Evolutionary conservation across 352 stramenopile genomes (phyloP).

Genomic region (Ochromonadaceae sp.): DNA sequence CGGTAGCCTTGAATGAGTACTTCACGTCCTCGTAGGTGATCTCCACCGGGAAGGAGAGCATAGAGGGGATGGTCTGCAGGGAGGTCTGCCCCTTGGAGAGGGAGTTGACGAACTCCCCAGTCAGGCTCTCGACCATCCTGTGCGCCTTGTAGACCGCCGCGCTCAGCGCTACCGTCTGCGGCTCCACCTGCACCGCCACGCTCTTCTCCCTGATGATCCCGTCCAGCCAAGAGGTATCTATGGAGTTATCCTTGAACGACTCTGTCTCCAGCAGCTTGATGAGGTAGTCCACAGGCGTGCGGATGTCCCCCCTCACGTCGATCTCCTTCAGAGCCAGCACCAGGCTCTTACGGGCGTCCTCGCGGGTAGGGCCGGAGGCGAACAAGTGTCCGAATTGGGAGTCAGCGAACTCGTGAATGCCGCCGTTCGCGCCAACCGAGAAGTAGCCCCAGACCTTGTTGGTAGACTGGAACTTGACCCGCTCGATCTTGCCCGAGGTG

Average conservation of each 20-base stretch:
- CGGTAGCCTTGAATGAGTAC: slow-evolving; percentile 87
- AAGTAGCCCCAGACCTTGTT: slow-evolving; percentile 99
- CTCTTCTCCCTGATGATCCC: slow-evolving; percentile 84
- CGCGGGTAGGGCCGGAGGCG: slow-evolving; percentile 84
- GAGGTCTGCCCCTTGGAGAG: slow-evolving; percentile 43
- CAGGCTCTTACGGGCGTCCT: slow-evolving; percentile 93
- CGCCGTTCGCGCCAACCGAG: slow-evolving; percentile 91
- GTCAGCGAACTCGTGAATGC: slow-evolving; percentile 99
- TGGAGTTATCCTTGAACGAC: slow-evolving; percentile 96
- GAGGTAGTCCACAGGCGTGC: slow-evolving; percentile 98
- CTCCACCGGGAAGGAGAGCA: slow-evolving; percentile 45
- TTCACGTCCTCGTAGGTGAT: slow-evolving; percentile 97
- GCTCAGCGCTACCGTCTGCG: background rate
- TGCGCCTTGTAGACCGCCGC: background rate
- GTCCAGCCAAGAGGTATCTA: slow-evolving; percentile 98
- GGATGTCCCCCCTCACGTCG: slow-evolving; percentile 89
- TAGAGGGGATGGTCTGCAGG: slow-evolving; percentile 47
- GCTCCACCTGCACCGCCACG: slow-evolving; percentile 46
- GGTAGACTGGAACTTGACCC: slow-evolving; percentile 98
- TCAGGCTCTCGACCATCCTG: background rate
- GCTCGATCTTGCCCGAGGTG: slow-evolving; percentile 90
- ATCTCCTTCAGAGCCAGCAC: slow-evolving; percentile 97
- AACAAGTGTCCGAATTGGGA: slow-evolving; percentile 99
- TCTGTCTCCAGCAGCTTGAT: slow-evolving; percentile 97
- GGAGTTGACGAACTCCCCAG: background rate